Percentiles rank a stretch among this genome's conserved stretches.
These are phyloP conservation scores for Fusarium heterosporum DNA, from an alignment of 2,329 filamentous ascomycete genomes.

Conservation along the genomic window DNA sequence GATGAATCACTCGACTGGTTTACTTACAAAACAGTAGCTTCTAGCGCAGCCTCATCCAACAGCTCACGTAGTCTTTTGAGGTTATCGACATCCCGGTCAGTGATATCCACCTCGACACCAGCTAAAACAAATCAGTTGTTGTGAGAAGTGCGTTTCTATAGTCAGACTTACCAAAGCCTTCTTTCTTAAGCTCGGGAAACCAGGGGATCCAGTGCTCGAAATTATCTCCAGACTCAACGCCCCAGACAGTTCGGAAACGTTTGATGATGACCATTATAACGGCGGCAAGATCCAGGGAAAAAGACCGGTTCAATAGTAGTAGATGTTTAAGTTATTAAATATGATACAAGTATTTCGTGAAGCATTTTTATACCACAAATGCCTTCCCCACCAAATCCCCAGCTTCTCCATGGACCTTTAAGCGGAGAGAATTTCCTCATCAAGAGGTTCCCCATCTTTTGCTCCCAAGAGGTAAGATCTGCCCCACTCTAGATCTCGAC, in stretches of 20 bases:
- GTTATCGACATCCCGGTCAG: neutral
- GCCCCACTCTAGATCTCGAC: neutral
- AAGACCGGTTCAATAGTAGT: too few relatives aligned
- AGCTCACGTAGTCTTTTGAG: neutral
- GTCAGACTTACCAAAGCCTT: neutral
- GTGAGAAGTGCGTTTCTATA: accelerated
- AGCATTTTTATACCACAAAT: too few relatives aligned
- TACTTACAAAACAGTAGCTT: neutral
- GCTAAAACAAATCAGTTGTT: neutral
- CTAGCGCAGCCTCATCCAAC: neutral
- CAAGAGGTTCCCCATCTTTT: neutral
- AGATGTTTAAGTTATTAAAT: too few relatives aligned
- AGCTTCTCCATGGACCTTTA: neutral
- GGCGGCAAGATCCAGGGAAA: too few relatives aligned
- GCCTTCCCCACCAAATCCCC: too few relatives aligned
- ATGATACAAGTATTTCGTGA: too few relatives aligned
- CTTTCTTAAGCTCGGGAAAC: neutral
- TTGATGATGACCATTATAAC: neutral
- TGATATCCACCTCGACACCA: neutral
- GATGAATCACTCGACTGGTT: accelerated
- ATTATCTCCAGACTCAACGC: neutral
- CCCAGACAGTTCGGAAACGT: neutral
- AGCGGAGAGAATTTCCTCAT: neutral
- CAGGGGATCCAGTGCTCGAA: conserved; percentile 1
- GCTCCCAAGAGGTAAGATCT: neutral